A percentile compares a stretch with the other conserved stretches of the same genome.
Evolutionary conservation across 768 basidiomycete genomes (phyloP).

Genomic region (Leucocoprinus sp.): DNA sequence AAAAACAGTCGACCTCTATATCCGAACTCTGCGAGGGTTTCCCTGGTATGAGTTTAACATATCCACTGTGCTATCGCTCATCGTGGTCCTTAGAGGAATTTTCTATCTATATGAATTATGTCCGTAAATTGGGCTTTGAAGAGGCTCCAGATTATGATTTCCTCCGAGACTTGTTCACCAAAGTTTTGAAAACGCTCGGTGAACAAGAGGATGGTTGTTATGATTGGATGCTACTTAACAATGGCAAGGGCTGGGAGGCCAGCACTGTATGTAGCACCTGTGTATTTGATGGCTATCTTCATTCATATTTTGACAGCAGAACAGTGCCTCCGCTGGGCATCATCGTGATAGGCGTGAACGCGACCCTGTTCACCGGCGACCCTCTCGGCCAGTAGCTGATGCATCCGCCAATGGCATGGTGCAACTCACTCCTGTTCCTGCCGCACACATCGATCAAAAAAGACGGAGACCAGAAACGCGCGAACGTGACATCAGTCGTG

Average conservation of each 20-base stretch:
- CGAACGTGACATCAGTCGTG: conserved; percentile 43
- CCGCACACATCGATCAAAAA: conserved; percentile 42
- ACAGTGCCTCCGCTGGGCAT: conserved; percentile 41
- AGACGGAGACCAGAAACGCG: conserved; percentile 39
- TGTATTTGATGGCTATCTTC: no score
- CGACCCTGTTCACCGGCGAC: conserved; percentile 47
- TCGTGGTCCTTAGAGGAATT: conserved; percentile 70
- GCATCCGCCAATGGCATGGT: conserved; percentile 53
- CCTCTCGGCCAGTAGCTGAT: conserved; percentile 36
- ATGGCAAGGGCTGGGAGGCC: conserved; percentile 94
- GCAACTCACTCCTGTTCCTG: conserved; percentile 56
- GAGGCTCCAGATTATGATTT: conserved; percentile 98
- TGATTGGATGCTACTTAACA: conserved; percentile 95
- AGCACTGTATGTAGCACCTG: conserved; percentile 46
- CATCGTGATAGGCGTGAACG: conserved; percentile 53
- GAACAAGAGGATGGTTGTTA: conserved; percentile 89
- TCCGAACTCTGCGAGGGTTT: conserved; percentile 93
- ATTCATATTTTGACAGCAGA: conserved; percentile 39
- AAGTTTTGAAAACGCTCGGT: conserved; percentile 79
- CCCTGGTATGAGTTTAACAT: conserved; percentile 54
- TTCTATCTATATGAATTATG: conserved; percentile 98
- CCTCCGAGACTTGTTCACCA: conserved; percentile 87
- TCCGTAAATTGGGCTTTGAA: conserved; percentile 96
- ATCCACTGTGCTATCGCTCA: conserved; percentile 1
- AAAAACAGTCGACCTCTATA: conserved; percentile 92